A percentile compares a stretch with the other conserved stretches of the same genome.
These are phyloP conservation scores for Rhodomyrtus tomentosa DNA, from an alignment of 345 rosid species.

Conservation along the genomic window DNA sequence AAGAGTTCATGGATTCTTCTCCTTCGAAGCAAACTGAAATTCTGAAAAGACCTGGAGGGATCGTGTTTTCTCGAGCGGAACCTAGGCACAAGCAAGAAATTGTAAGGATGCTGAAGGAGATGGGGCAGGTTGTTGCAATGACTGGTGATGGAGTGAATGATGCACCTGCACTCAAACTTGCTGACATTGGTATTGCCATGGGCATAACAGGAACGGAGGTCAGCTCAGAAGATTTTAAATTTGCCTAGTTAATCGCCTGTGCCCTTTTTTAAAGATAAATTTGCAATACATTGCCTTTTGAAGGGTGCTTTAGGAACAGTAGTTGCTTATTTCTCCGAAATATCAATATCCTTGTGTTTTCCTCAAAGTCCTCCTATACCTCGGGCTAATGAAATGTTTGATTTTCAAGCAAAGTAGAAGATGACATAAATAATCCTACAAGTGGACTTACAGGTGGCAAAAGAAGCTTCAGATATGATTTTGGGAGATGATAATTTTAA, in stretches of 20 bases:
- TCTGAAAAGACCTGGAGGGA: conserved; percentile 61
- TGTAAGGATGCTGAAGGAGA: conserved; percentile 75
- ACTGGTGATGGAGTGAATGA: conserved; percentile 98
- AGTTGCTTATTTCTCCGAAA: not conserved
- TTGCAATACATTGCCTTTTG: not conserved
- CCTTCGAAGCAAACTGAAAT: conserved; percentile 33
- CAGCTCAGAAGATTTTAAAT: not conserved
- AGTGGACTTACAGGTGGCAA: conserved; percentile 57
- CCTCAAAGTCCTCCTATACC: not conserved
- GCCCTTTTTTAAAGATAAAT: not conserved
- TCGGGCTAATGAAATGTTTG: not conserved
- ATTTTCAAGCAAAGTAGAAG: not conserved
- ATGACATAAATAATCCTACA: not conserved
- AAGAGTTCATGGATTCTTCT: conserved; percentile 65
- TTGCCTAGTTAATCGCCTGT: not conserved
- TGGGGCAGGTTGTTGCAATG: conserved; percentile 95
- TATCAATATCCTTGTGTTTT: not conserved
- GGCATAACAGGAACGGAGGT: conserved; percentile 99
- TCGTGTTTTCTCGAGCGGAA: conserved; percentile 87
- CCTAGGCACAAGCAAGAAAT: conserved; percentile 91
- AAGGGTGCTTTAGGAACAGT: not conserved
- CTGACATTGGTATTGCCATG: conserved; percentile 96
- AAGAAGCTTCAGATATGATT: conserved; percentile 98
- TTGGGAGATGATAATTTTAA: conserved; percentile 88
- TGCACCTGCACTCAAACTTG: conserved; percentile 93